Percentiles rank a stretch among this genome's conserved stretches.
Conservation (phyloP, 2,329 filamentous ascomycete genomes). For the Lasiodiplodia hormozganensis region DNA sequence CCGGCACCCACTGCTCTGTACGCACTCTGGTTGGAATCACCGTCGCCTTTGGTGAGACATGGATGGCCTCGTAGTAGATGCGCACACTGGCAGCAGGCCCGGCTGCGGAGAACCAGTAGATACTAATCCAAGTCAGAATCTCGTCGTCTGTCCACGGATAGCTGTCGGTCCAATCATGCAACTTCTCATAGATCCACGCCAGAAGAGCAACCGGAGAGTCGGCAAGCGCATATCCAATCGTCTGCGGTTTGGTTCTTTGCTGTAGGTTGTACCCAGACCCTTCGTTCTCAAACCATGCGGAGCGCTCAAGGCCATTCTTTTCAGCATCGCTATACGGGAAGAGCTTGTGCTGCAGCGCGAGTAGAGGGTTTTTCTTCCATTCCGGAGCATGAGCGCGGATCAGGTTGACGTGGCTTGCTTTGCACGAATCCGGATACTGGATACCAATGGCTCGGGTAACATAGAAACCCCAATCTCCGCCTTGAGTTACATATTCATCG, state of each 20-base stretch:
- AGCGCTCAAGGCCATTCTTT: slow-evolving; percentile 59
- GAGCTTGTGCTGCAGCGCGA: slow-evolving; percentile 64
- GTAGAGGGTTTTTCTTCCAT: slow-evolving; percentile 60
- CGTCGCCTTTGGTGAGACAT: slow-evolving; percentile 40
- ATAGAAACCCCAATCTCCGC: slow-evolving; percentile 74
- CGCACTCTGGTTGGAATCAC: slow-evolving; percentile 41
- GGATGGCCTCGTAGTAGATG: slow-evolving; percentile 75
- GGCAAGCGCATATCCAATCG: slow-evolving; percentile 71
- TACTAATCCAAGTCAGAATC: slow-evolving; percentile 74
- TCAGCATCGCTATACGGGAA: slow-evolving; percentile 62
- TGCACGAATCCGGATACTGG: slow-evolving; percentile 63
- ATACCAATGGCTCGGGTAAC: slow-evolving; percentile 69
- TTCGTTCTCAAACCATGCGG: slow-evolving; percentile 63
- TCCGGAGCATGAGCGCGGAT: slow-evolving; percentile 56
- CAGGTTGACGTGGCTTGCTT: slow-evolving; percentile 70
- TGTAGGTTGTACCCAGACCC: slow-evolving; percentile 65
- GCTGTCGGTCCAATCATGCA: slow-evolving; percentile 76
- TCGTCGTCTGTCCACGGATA: slow-evolving; percentile 80
- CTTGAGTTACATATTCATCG: slow-evolving; percentile 60
- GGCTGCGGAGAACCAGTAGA: slow-evolving; percentile 75
- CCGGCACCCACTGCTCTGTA: slow-evolving; percentile 51
- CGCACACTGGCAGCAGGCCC: slow-evolving; percentile 71
- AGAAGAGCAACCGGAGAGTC: slow-evolving; percentile 75
- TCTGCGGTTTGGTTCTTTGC: slow-evolving; percentile 75
- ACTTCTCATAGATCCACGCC: slow-evolving; percentile 82